Evolutionary conservation across 2,329 filamentous ascomycete genomes (phyloP), one percentile per base, ranked within the genome.

Genomic region (Chrysosphaeria jannelii): DNA sequence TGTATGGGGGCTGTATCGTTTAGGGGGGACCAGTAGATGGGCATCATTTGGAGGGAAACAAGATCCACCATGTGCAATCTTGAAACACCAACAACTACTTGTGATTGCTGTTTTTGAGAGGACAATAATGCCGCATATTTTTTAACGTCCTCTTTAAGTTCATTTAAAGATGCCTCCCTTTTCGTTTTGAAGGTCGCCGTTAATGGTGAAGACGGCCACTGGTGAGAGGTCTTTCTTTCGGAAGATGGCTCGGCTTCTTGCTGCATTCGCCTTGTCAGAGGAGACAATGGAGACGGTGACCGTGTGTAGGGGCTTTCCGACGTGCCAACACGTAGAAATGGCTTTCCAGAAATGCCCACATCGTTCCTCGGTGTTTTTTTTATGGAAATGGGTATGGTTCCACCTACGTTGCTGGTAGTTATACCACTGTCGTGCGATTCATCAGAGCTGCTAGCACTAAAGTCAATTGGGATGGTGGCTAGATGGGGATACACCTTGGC

Each of bases 1-100:
- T 70, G 55, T 2, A 93, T 78, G 17, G 65, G 53, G 5, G 75
- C 69, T 15, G 88, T 59, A 36, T 93, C 85, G 35, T 89, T 78
- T 15, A 93, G 57, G 6, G 85, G 81, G 10, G 70, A 79, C 85
- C 85, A 97, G 40, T 97, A 97, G 28, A 93, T 91, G 0, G 85
- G 85, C 41, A 79, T 75, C 78, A 97, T 89, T 36, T 74, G 56
- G 16, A 89, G 46, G 25, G 58, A 58, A 12, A 81, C 78, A 34
- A 93, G 52, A 27, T 72, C 65, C 2, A 93, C 81, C 36, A 79
- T 59, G 39, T 97, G 81, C 27, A 97, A 50, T 32, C 78, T 60
- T n/a, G 79, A 89, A 5, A 85, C 53, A 0, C 85, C 85, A 2
- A 93, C 81, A 4, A 78, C 64, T 3, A 93, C 65, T 27, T 70